phyloP scores from a whole-genome alignment of 768 basidiomycete genomes.

The Phaeotremella skinneri region DNA sequence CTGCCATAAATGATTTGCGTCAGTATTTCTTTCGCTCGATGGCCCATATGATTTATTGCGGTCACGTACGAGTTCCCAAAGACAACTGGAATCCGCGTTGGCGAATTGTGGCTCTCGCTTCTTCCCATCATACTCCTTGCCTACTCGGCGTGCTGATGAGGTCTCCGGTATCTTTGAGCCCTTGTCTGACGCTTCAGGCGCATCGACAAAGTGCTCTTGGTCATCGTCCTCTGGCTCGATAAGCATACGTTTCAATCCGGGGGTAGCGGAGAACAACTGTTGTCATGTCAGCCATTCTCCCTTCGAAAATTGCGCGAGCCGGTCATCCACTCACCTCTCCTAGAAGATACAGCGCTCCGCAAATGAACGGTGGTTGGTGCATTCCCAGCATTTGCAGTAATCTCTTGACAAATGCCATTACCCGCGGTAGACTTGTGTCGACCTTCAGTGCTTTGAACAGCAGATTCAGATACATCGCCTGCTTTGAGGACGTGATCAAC shows the following conservation, averaged over 20 bases:
- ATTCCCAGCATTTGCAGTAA: slow-evolving; percentile 74
- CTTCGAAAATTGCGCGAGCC: slow-evolving; percentile 54
- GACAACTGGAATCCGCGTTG: slow-evolving; percentile 69
- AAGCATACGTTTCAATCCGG: slow-evolving; percentile 57
- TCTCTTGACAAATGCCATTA: slow-evolving; percentile 76
- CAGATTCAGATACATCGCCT: slow-evolving; percentile 94
- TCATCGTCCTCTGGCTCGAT: slow-evolving; percentile 52
- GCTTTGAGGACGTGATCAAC: slow-evolving; percentile 78
- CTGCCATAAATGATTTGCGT: slow-evolving; percentile 51
- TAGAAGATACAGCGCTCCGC: slow-evolving; percentile 80
- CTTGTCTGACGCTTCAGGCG: slow-evolving; percentile 28
- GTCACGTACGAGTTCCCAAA: slow-evolving; percentile 82
- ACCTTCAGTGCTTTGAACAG: slow-evolving; percentile 85
- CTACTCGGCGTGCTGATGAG: slow-evolving; percentile 1
- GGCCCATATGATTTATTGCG: background rate
- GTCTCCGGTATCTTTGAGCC: slow-evolving; percentile 15
- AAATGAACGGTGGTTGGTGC: slow-evolving; percentile 80
- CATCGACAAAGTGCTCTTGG: slow-evolving; percentile 50
- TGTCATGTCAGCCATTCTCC: slow-evolving; percentile 27
- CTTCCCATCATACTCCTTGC: slow-evolving; percentile 67
- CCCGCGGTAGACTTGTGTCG: slow-evolving; percentile 61
- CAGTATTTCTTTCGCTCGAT: background rate
- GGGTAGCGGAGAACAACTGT: slow-evolving; percentile 59
- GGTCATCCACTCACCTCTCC: slow-evolving; percentile 62
- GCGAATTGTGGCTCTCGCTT: slow-evolving; percentile 89